Evolutionary conservation across 78 protist genomes (phyloP).

Genomic region (Emiliania huxleyi): DNA sequence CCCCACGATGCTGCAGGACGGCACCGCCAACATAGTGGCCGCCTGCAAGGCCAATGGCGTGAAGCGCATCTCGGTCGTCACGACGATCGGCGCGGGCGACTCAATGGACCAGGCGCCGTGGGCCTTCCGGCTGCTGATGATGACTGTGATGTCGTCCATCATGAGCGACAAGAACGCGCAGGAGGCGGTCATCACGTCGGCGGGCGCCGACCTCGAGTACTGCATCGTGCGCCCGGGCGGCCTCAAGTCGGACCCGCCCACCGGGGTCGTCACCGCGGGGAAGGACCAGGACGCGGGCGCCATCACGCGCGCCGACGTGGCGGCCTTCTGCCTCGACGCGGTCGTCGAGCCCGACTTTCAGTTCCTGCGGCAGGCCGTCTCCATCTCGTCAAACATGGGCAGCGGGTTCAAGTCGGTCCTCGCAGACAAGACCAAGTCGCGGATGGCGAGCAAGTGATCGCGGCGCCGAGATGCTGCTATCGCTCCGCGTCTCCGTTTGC

Average conservation of each 20-base stretch:
- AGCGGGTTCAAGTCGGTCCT: neutral
- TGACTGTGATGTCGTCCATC: neutral
- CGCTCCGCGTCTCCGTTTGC: too few relatives aligned
- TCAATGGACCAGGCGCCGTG: constrained; percentile 21
- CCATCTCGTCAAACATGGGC: neutral
- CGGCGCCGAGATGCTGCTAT: too few relatives aligned
- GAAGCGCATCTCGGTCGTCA: constrained; percentile 32
- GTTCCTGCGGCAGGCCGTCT: neutral
- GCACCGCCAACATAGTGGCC: constrained; percentile 17
- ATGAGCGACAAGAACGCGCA: constrained; percentile 34
- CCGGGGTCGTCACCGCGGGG: neutral
- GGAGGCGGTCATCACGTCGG: neutral
- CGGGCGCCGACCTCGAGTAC: constrained; percentile 17
- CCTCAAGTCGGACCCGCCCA: neutral
- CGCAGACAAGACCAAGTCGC: neutral
- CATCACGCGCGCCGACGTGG: constrained; percentile 29
- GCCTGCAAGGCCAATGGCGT: neutral
- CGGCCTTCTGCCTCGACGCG: constrained; percentile 19
- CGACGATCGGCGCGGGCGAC: constrained; percentile 44
- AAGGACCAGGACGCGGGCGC: neutral
- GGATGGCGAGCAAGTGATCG: neutral
- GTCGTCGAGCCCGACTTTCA: neutral
- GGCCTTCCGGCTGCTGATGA: constrained; percentile 18
- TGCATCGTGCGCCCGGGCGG: constrained; percentile 31
- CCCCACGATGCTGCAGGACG: neutral